A percentile compares a stretch with the other conserved stretches of the same genome.
Conservation (phyloP, 768 basidiomycete species). For the Amanita exitialis region DNA sequence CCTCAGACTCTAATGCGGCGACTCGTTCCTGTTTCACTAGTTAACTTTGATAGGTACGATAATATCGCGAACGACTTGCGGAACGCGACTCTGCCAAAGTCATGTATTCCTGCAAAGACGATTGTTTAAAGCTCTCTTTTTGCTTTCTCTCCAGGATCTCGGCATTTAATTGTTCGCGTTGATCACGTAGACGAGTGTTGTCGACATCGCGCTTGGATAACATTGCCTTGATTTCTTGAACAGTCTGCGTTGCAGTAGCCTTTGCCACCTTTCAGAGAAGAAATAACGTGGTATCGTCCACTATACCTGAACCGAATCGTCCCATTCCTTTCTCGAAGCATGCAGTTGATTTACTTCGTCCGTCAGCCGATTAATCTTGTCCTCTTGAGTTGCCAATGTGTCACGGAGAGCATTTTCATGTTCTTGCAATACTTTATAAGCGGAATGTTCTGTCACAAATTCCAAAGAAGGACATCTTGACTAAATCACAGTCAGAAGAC, state of each 20-base stretch:
- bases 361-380: conserved; percentile 28
- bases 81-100: conserved; percentile 52
- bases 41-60: conserved; percentile 8
- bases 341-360: conserved; percentile 33
- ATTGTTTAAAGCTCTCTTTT: conserved; percentile 46
- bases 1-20: conserved; percentile 57
- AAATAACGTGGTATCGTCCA: conserved; percentile 1
- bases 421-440: conserved; percentile 48
- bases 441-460: conserved; percentile 32
- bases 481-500: conserved; percentile 16
- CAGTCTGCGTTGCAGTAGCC: conserved; percentile 29
- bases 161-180: conserved; percentile 55
- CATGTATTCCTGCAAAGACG: conserved; percentile 56
- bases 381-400: conserved; percentile 26
- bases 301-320: conserved; percentile 32
- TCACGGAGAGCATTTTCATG: conserved; percentile 41
- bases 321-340: conserved; percentile 32
- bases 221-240: conserved; percentile 55
- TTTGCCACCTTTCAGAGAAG: conserved; percentile 8
- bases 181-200: conserved; percentile 56
- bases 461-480: conserved; percentile 33
- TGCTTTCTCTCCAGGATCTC: conserved; percentile 64
- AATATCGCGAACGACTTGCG: conserved; percentile 20
- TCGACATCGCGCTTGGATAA: conserved; percentile 59
- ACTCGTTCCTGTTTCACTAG: conserved; percentile 55